Evolutionary conservation across 371 early-diverging fungal genomes (phyloP), one percentile per base, ranked within the genome.

Genomic region (Mucor indicus): DNA sequence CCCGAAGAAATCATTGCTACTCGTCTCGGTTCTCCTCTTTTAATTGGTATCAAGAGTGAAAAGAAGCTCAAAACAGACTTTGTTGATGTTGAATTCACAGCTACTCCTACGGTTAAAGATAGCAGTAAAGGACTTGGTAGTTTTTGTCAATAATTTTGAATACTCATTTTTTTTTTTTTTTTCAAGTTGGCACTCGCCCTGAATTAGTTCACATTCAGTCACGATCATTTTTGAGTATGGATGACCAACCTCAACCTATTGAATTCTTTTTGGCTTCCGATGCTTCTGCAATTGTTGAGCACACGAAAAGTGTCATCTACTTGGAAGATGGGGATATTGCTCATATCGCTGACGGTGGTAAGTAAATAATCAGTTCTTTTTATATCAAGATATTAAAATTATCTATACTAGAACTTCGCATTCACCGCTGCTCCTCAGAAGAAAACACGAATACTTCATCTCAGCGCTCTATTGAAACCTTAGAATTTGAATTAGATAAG

Each of bases 311-410:
- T 40, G 96, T 99, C 41, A 78, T 99, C 39, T 98, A 95, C 69
- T 81, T 99, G 51, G 97, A 98, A 72, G 98, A 99, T 72, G 94
- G 96, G 62, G 99, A 99, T 81, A 93, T 99, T 70, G 99, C 95
- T 37, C 95, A 97, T 77, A 91, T 98, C 60, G 69, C 77, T 60
- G 86, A 87, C 49, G 93, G 95, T 47, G 91, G 88, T 76, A 50
- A 36, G 60, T 51, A n/a, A n/a, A n/a, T n/a, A n/a, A n/a, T n/a
- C n/a, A n/a, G n/a, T 38, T 22, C 4, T 22, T 10, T 19, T 29
- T 36, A 25, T 40, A 35, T 12, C n/a, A n/a, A n/a, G n/a, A n/a
- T n/a, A n/a, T n/a, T n/a, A n/a, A n/a, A n/a, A n/a, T n/a, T n/a
- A n/a, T 25, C 33, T 38, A 31, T 32, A 17, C 17, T 53, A 69